Base-by-base conservation (phyloP, 2,329 filamentous ascomycete genomes). In the Penicillium capsulatum region DNA sequence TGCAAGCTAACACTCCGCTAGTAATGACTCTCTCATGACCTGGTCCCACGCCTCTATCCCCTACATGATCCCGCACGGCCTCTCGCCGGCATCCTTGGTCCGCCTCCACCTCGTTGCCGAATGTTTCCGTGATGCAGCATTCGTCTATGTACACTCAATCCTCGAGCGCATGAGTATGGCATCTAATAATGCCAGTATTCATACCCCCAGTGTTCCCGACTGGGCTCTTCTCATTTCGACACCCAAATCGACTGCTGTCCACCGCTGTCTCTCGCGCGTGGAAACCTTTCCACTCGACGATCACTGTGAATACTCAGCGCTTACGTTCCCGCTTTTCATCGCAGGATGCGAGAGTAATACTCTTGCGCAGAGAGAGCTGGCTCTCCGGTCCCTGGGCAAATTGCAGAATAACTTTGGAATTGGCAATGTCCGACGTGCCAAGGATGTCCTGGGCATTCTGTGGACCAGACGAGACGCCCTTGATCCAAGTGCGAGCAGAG, bases 251-350 rank as follows among this genome's bases (percentile, higher is more conserved):
- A 47, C 41, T 7, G 61, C 61, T 8, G 31, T 65, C 6, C 48
- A 53, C 11, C 45, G 51, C 17, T 58, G 61, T 16, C 47, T 65
- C 3, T 13, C 34, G 3, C 48, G 58, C 7, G 43, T 66, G 4
- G 44, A 47, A 28, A 44, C 48, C 0, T 51, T 53, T 8, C 53
- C 59, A 3, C 51, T 64, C 4, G 60, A 63, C 17, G 48, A 54
- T 11, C 56, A 64, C 28, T 63, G 59, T 45, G 63, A 66, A 34
- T 65, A 55, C 26, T 66, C 63, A 1, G 63, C 60, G 2, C 55
- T 66, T 2, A 64, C 63, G 3, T 66, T 65, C 36, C 63, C 63
- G 13, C 44, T 66, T 1, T 65, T 65, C 34, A 65, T 66, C 4
- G 53, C 56, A 0, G 63, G 63, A 1, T 63, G 61, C 28, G 63